Conservation (phyloP, 257 asterid genomes). For the Fraxinus americana region DNA sequence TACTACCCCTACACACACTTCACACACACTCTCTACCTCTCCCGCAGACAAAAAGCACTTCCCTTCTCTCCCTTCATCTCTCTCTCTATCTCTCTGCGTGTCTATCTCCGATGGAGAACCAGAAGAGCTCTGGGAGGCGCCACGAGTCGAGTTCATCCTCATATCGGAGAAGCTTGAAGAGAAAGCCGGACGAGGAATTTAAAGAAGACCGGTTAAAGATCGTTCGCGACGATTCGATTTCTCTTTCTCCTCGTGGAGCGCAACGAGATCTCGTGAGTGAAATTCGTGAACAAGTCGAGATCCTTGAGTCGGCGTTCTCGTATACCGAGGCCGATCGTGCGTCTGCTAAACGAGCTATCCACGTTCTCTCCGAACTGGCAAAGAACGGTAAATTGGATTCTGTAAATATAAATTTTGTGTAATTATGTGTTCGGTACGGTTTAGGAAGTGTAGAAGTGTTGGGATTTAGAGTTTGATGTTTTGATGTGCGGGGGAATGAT, state of each 20-base stretch:
- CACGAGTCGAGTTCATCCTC: conserved; percentile 50
- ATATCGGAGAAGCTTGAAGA: conserved; percentile 74
- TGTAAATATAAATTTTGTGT: neutral
- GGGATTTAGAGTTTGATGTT: conserved; percentile 26
- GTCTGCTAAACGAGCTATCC: conserved; percentile 62
- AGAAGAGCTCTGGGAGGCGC: conserved; percentile 61
- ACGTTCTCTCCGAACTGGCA: conserved; percentile 69
- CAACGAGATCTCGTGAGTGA: conserved; percentile 68
- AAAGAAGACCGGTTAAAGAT: conserved; percentile 57
- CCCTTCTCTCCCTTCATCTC: conserved; percentile 42
- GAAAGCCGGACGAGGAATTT: conserved; percentile 68
- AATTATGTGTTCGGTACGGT: neutral
- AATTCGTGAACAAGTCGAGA: conserved; percentile 64
- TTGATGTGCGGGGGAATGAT: conserved; percentile 27
- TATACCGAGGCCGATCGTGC: conserved; percentile 59
- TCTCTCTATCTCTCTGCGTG: neutral
- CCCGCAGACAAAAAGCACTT: conserved; percentile 25
- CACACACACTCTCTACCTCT: conserved; percentile 20
- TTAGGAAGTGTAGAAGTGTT: conserved; percentile 2
- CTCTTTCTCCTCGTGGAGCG: conserved; percentile 43
- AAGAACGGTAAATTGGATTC: conserved; percentile 53
- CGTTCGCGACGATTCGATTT: conserved; percentile 41
- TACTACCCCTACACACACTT: conserved; percentile 46
- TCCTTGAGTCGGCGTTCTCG: conserved; percentile 53
- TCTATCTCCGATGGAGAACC: conserved; percentile 68